Evolutionary conservation across 345 rosid genomes (phyloP).

Genomic region (Bretschneidera sinensis): DNA sequence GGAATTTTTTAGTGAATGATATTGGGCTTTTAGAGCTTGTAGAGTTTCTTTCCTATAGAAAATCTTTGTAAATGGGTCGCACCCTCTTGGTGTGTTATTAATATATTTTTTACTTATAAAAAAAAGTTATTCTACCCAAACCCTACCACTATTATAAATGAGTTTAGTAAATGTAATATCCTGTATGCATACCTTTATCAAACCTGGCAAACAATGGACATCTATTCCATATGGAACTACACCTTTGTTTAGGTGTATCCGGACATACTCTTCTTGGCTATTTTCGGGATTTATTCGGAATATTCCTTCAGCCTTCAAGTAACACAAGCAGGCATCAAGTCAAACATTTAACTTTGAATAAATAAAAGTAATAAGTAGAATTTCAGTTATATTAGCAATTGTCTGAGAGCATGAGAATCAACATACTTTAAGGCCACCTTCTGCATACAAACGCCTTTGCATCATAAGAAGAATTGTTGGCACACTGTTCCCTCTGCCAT

Average conservation of each 20-base stretch:
- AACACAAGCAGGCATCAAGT: constrained; percentile 12
- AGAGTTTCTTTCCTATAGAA: too few species aligned
- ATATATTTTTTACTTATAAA: too few species aligned
- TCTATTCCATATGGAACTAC: constrained; percentile 73
- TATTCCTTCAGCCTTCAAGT: constrained; percentile 82
- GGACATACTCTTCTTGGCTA: constrained; percentile 62
- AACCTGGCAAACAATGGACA: constrained; percentile 86
- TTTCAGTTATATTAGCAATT: background rate
- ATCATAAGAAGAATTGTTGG: constrained; percentile 90
- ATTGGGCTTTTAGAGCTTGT: too few species aligned
- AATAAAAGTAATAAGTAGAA: background rate
- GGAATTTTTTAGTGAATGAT: too few species aligned
- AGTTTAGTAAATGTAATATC: background rate
- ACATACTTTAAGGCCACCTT: constrained; percentile 78
- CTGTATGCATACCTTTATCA: constrained; percentile 57
- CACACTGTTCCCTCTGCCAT: constrained; percentile 78
- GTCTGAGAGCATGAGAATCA: constrained; percentile 8
- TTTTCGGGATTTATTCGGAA: constrained; percentile 88
- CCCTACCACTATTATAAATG: too few species aligned
- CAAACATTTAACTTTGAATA: too few species aligned
- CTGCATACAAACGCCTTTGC: constrained; percentile 69
- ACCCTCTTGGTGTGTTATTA: too few species aligned
- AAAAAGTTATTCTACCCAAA: too few species aligned
- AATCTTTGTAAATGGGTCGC: too few species aligned
- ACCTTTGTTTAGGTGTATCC: constrained; percentile 71